These are phyloP conservation scores for Coemansia sp. DNA, from an alignment of 192 early-diverging fungal species.

Conservation along the genomic window DNA sequence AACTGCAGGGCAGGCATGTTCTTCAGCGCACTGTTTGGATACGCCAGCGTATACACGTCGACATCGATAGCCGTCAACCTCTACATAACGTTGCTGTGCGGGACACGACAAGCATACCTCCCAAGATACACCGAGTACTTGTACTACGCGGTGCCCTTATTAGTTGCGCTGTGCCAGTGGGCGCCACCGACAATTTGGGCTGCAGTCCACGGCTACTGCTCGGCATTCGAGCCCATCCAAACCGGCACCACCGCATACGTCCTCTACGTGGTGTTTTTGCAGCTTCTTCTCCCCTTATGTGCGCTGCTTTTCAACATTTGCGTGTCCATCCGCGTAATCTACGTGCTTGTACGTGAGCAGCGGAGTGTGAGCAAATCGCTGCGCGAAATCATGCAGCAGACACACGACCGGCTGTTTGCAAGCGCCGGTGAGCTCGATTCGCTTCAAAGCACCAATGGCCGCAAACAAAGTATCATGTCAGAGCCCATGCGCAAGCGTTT, in stretches of 20 bases:
- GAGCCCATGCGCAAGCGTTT: background rate
- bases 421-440: background rate
- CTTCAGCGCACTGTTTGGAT: slow-evolving; percentile 26
- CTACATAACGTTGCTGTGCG: slow-evolving; percentile 31
- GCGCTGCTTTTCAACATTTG: slow-evolving; percentile 33
- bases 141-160: slow-evolving; percentile 27
- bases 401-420: slow-evolving; percentile 1
- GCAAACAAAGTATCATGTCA: slow-evolving; percentile 6
- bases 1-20: slow-evolving; percentile 14
- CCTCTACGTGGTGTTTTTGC: slow-evolving; percentile 16
- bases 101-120: slow-evolving; percentile 3
- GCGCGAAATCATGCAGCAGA: slow-evolving; percentile 8
- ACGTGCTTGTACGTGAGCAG: slow-evolving; percentile 22
- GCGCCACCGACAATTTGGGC: slow-evolving; percentile 32
- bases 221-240: slow-evolving; percentile 19
- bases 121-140: slow-evolving; percentile 31
- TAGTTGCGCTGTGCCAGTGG: slow-evolving; percentile 14
- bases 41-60: slow-evolving; percentile 28
- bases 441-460: background rate
- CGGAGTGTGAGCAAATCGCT: slow-evolving; percentile 17
- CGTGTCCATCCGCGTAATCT: slow-evolving; percentile 15
- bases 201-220: slow-evolving; percentile 18
- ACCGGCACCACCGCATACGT: slow-evolving; percentile 21
- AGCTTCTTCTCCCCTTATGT: slow-evolving; percentile 18
- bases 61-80: slow-evolving; percentile 39